Base-by-base conservation (phyloP, 2,329 filamentous ascomycete species). In the Sordariomycetes sp. region DNA sequence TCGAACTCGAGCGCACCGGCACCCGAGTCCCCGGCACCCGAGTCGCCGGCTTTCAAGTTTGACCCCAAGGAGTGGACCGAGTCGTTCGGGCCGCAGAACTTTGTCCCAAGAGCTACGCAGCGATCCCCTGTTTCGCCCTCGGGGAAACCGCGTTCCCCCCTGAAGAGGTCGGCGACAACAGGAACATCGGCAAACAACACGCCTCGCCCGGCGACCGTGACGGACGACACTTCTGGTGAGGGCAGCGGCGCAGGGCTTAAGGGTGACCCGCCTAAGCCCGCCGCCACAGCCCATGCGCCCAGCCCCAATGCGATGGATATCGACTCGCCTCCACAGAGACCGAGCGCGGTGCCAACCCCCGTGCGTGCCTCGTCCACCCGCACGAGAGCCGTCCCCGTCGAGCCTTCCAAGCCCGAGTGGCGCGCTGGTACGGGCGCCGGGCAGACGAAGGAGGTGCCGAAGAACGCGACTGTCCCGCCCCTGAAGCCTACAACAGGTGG, bases 231-330 rank as follows among this genome's bases (percentile, higher is more conserved):
- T 11, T 50, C 20, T 55, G 78, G 73, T 57, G 74, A 75, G 6
- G 56, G 40, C 22, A 24, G 63, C 59, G 61, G 69, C 55, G 48
- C 50, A 7, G 43, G 50, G 11, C 14, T 46, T 7, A 54, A 43
- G n/a, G 28, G 22, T 16, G 53, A 54, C 18, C 50, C 50, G 35
- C 37, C 32, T 11, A 58, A 34, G 20, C n/a, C 56, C 37, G 34
- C 56, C 4, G 50, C n/a, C n/a, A 16, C 43, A 8, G 56, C 20
- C 11, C 22, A 32, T 25, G 67, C 68, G 12, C 74, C 74, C 40
- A 82, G 78, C 61, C 79, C 81, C 2, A 80, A 78, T 59, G 81
- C 82, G 16, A 87, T 87, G 83, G 83, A 87, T 62, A 85, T 87
- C 55, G 83, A 87, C 64, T 76, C 79, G 4, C 80, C 81, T 55